phyloP scores from a whole-genome alignment of 1,284 basidiomycete species.

The Tetrapyrgos nigripes region DNA sequence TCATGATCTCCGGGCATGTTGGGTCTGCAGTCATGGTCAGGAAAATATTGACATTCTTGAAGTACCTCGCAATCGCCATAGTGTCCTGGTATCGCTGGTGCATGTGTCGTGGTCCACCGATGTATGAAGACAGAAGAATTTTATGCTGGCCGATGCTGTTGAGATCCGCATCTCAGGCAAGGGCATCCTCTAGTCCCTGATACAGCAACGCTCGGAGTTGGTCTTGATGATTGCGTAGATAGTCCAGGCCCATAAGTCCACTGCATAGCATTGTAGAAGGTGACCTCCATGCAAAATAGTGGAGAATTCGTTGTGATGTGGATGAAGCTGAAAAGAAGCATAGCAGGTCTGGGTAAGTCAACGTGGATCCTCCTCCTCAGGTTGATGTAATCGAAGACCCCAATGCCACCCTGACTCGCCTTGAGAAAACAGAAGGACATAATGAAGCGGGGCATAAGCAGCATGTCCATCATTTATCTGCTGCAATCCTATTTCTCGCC shows the following conservation, averaged over 20 bases:
- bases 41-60: conserved; percentile 52
- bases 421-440: conserved; percentile 41
- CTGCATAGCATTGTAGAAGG: conserved; percentile 47
- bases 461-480: conserved; percentile 44
- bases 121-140: conserved; percentile 49
- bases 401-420: conserved; percentile 47
- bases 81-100: conserved; percentile 49
- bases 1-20: conserved; percentile 48
- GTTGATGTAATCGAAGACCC: conserved; percentile 25
- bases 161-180: conserved; percentile 22
- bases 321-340: conserved; percentile 40
- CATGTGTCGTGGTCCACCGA: conserved; percentile 47
- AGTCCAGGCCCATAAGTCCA: conserved; percentile 44
- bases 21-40: conserved; percentile 56
- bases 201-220: conserved; percentile 43
- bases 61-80: conserved; percentile 47
- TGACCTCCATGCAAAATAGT: conserved; percentile 42
- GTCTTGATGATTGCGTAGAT: conserved; percentile 39
- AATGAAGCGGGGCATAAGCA: conserved; percentile 41
- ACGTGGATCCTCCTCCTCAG: conserved; percentile 6
- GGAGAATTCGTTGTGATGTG: conserved; percentile 27
- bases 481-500: conserved; percentile 20
- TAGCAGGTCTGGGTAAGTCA: conserved; percentile 35
- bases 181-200: conserved; percentile 43
- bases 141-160: conserved; percentile 36